Evolutionary conservation across 2,329 filamentous ascomycete genomes (phyloP).

Genomic region (Paracoccidioides lutzii): DNA sequence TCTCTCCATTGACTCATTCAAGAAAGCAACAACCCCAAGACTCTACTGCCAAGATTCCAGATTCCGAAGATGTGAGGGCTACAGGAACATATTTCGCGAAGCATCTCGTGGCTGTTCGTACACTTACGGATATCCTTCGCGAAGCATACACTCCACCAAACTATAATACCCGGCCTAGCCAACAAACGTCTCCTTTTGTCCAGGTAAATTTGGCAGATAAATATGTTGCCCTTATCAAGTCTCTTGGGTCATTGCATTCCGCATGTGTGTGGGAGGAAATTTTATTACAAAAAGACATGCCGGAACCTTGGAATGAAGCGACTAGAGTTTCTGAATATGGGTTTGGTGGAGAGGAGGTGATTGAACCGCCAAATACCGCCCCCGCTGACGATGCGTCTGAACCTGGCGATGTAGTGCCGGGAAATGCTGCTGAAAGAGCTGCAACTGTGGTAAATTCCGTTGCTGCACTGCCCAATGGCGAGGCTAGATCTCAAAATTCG

Average conservation of each 20-base stretch:
- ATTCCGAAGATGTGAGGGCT: conserved; percentile 29
- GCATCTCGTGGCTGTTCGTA: conserved; percentile 62
- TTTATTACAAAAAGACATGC: conserved; percentile 58
- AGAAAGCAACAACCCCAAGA: conserved; percentile 10
- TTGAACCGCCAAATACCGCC: conserved; percentile 21
- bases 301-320: conserved; percentile 43
- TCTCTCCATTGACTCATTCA: conserved; percentile 46
- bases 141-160: conserved; percentile 56
- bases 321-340: conserved; percentile 31
- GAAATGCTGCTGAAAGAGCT: conserved; percentile 8
- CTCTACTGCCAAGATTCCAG: conserved; percentile 9
- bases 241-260: conserved; percentile 64
- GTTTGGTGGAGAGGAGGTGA: conserved; percentile 28
- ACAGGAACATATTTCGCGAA: conserved; percentile 69
- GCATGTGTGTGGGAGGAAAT: conserved; percentile 79
- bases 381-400: conserved; percentile 13
- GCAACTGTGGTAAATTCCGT: conserved; percentile 7
- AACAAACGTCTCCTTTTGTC: conserved; percentile 52
- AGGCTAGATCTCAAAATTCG: conserved; percentile 15
- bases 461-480: background rate
- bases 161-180: conserved; percentile 49
- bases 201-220: conserved; percentile 74
- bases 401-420: conserved; percentile 8
- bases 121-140: conserved; percentile 60
- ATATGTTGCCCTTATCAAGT: conserved; percentile 60